Percentiles rank a stretch among this genome's conserved stretches.
Conservation (phyloP, 2,329 filamentous ascomycete species). For the Sarocladiaceae sp. region DNA sequence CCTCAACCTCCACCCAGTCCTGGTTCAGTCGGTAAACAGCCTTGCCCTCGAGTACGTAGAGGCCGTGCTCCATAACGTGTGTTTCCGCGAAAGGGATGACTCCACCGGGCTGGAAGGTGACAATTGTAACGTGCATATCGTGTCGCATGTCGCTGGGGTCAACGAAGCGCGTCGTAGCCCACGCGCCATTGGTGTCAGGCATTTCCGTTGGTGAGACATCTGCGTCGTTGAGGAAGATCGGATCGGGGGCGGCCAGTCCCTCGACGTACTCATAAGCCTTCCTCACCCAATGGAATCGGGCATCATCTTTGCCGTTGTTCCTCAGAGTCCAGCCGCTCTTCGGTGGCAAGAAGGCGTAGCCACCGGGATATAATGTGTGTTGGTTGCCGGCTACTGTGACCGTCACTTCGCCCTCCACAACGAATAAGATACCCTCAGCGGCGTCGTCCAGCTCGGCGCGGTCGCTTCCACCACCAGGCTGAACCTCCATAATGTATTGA, state of each 20-base stretch:
- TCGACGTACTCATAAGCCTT: conserved; percentile 7
- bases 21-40: conserved; percentile 11
- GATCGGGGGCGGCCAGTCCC: conserved; percentile 5
- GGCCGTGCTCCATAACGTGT: conserved; percentile 11
- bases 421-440: conserved; percentile 8
- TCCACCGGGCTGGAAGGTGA: conserved; percentile 10
- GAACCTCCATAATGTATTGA: conserved; percentile 11
- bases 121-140: conserved; percentile 10
- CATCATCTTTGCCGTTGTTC: conserved; percentile 5
- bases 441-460: conserved; percentile 9
- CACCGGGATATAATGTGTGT: conserved; percentile 4
- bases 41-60: conserved; percentile 10
- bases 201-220: conserved; percentile 8
- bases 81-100: conserved; percentile 10
- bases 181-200: conserved; percentile 9
- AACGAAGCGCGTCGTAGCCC: conserved; percentile 10
- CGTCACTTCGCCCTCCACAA: conserved; percentile 9
- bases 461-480: conserved; percentile 8
- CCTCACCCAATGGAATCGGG: conserved; percentile 10
- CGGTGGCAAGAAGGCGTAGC: conserved; percentile 9
- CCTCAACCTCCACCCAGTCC: conserved; percentile 10
- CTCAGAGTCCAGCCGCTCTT: conserved; percentile 10
- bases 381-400: conserved; percentile 3
- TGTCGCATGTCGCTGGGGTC: conserved; percentile 8
- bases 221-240: conserved; percentile 7